Conservation (phyloP, 2,329 filamentous ascomycete species). For the Blastomyces gilchristii region DNA sequence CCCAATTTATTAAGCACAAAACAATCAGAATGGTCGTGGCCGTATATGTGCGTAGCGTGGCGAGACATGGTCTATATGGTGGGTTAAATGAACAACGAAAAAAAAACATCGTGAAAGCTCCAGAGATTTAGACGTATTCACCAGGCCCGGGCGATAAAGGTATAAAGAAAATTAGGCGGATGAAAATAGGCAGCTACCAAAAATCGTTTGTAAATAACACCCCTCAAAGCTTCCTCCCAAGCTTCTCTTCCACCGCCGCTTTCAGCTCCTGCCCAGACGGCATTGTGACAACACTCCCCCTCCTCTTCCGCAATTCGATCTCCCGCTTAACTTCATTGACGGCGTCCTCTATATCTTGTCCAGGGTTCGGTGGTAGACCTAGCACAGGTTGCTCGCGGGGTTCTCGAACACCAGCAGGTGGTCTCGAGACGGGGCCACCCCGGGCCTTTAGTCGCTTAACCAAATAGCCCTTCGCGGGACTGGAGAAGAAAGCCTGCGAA, state of each 20-base stretch:
- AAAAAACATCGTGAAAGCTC: too few relatives aligned
- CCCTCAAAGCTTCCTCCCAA: slow-evolving; percentile 38
- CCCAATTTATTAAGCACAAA: not conserved
- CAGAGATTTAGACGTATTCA: too few relatives aligned
- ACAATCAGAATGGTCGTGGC: not conserved
- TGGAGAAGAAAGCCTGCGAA: slow-evolving; percentile 66
- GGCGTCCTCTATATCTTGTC: slow-evolving; percentile 65
- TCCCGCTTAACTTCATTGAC: slow-evolving; percentile 64
- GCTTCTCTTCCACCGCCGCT: slow-evolving; percentile 41
- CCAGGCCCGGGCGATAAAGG: not conserved
- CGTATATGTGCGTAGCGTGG: not conserved
- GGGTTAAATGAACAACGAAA: too few relatives aligned
- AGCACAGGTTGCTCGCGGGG: slow-evolving; percentile 52
- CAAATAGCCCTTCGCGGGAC: slow-evolving; percentile 58
- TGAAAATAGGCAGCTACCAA: too few relatives aligned
- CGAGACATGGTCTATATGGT: too few relatives aligned
- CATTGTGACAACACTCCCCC: slow-evolving; percentile 37
- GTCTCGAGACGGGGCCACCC: slow-evolving; percentile 19
- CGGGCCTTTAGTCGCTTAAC: slow-evolving; percentile 51
- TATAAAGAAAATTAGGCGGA: not conserved
- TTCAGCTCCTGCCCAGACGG: slow-evolving; percentile 43
- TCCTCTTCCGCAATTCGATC: slow-evolving; percentile 50
- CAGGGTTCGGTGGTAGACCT: slow-evolving; percentile 68
- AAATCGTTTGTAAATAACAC: not conserved
- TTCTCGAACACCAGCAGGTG: not conserved